These are phyloP conservation scores for Rhododendron griersonianum DNA, from an alignment of 148 eudicot genomes.

Conservation along the genomic window DNA sequence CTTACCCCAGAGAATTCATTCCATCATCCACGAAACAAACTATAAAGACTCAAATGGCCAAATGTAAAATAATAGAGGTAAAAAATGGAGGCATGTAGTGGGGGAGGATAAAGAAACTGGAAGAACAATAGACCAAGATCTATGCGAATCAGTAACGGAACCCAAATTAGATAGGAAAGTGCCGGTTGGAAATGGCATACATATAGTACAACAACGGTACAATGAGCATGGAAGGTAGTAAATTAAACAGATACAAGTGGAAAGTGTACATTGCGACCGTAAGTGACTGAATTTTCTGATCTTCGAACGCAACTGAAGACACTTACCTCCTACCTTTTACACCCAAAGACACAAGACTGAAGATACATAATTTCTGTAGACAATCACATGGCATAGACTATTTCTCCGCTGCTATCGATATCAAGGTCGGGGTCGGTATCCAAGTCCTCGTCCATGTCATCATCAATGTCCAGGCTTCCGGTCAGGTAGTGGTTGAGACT, in stretches of 20 bases:
- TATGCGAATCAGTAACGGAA: not conserved
- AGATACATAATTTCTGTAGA: not conserved
- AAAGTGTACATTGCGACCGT: not conserved
- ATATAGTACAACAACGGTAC: not conserved
- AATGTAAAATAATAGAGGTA: not conserved
- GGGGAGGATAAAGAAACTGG: not conserved
- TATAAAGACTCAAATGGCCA: not conserved
- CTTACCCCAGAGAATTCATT: too few relatives aligned
- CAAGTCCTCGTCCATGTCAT: slow-evolving; percentile 80
- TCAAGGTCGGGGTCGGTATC: slow-evolving; percentile 59
- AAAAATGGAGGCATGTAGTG: not conserved
- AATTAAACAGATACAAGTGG: not conserved
- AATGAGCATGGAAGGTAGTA: not conserved
- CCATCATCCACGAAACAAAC: not conserved
- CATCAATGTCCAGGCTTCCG: slow-evolving; percentile 30
- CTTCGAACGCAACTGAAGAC: not conserved
- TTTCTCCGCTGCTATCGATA: slow-evolving; percentile 90
- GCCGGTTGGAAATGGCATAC: not conserved
- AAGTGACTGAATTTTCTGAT: not conserved
- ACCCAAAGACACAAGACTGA: not conserved
- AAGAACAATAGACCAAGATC: not conserved
- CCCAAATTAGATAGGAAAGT: not conserved
- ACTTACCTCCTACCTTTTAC: not conserved
- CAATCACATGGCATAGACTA: slow-evolving; percentile 78
- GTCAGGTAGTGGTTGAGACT: slow-evolving; percentile 10